A percentile compares a stretch with the other conserved stretches of the same genome.
These are phyloP conservation scores for Cyathus pygmaeus DNA, from an alignment of 1,284 basidiomycete genomes.

Conservation along the genomic window DNA sequence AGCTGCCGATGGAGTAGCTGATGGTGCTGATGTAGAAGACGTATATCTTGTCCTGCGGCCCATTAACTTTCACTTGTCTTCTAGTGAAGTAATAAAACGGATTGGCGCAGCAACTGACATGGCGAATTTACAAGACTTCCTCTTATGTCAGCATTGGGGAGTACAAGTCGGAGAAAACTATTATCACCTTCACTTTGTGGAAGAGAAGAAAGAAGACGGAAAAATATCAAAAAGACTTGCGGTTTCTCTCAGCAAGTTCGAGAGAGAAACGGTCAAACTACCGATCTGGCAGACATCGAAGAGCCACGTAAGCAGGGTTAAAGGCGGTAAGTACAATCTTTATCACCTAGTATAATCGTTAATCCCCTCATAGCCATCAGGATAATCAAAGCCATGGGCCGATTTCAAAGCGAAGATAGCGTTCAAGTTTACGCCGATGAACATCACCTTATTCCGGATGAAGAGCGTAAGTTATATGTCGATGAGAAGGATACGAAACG, in stretches of 20 bases:
- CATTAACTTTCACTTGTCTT: slow-evolving; percentile 1
- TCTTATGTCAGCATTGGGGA: slow-evolving; percentile 2
- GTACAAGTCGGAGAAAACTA: slow-evolving; percentile 1
- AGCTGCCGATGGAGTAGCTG: too few species aligned
- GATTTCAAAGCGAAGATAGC: not conserved
- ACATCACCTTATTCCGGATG: not conserved
- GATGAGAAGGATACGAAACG: not conserved
- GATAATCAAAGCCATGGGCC: not conserved
- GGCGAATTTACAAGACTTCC: not conserved
- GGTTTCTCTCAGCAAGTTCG: not conserved
- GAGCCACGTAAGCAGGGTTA: not conserved
- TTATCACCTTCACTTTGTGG: slow-evolving; percentile 3
- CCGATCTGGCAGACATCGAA: slow-evolving; percentile 3
- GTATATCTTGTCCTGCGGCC: not conserved
- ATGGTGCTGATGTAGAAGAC: too few species aligned
- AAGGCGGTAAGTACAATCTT: not conserved
- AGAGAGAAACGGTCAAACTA: slow-evolving; percentile 1
- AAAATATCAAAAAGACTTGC: not conserved
- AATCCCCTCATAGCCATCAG: not conserved
- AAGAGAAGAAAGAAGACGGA: slow-evolving; percentile 1
- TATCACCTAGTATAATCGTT: not conserved
- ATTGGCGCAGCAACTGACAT: not conserved
- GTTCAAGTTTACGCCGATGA: not conserved
- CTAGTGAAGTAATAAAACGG: not conserved
- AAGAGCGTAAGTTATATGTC: not conserved